Conservation (phyloP, 2,329 filamentous ascomycete genomes). For the Chaetomium globosum region DNA sequence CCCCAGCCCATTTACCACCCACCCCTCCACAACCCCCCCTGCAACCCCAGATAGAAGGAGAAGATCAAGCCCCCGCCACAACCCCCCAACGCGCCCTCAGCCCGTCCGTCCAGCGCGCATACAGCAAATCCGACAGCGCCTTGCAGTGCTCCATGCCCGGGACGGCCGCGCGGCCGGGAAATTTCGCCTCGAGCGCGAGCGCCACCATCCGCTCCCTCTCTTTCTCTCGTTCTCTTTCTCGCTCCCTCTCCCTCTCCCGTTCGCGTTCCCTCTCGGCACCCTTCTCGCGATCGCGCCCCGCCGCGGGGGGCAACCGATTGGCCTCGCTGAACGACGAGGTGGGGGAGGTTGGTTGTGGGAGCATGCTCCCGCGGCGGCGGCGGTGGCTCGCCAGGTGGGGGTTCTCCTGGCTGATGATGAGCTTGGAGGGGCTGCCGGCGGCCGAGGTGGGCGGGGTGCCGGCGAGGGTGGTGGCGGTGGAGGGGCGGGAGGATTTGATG, state of each 20-base stretch:
- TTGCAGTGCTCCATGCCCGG: conserved; percentile 91
- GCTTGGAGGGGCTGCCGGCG: conserved; percentile 58
- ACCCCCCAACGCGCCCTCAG: conserved; percentile 70
- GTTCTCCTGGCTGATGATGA: conserved; percentile 79
- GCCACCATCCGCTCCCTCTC: conserved; percentile 40
- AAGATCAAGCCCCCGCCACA: conserved; percentile 37
- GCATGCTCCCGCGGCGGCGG: conserved; percentile 58
- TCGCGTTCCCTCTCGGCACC: conserved; percentile 47
- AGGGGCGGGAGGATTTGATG: conserved; percentile 50
- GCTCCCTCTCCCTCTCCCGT: conserved; percentile 44
- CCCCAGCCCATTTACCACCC: neutral
- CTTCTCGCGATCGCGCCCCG: conserved; percentile 37
- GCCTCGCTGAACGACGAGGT: conserved; percentile 42
- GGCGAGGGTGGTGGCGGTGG: conserved; percentile 12
- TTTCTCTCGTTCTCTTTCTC: conserved; percentile 51
- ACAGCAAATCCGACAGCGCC: conserved; percentile 85
- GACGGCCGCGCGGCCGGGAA: conserved; percentile 56
- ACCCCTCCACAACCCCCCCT: too few species aligned
- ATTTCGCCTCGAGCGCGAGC: conserved; percentile 52
- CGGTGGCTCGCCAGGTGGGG: conserved; percentile 81
- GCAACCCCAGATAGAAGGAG: neutral
- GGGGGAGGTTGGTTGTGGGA: conserved; percentile 14
- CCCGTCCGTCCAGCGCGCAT: conserved; percentile 86
- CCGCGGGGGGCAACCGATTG: conserved; percentile 39
- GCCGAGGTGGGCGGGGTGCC: conserved; percentile 29